A percentile compares a stretch with the other conserved stretches of the same genome.
Evolutionary conservation across 2,329 filamentous ascomycete species (phyloP).

Genomic region (Alternaria conjuncta): DNA sequence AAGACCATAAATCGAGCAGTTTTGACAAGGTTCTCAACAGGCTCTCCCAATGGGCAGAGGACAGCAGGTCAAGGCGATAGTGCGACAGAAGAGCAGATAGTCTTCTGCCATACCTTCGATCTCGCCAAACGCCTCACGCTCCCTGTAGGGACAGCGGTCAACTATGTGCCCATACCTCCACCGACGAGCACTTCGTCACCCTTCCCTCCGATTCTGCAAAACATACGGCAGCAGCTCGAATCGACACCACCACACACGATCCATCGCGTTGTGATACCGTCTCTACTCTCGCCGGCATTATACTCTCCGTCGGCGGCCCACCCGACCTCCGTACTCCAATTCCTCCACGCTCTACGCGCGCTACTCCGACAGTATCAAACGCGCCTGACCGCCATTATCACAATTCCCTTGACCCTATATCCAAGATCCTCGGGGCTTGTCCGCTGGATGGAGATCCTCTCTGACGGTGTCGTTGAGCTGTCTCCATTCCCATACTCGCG

Average conservation of each 20-base stretch:
- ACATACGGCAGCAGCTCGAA: slow-evolving; percentile 62
- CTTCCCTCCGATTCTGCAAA: slow-evolving; percentile 71
- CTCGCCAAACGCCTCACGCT: slow-evolving; percentile 58
- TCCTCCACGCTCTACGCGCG: slow-evolving; percentile 78
- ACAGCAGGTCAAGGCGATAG: slow-evolving; percentile 35
- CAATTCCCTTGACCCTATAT: slow-evolving; percentile 80
- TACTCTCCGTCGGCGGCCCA: slow-evolving; percentile 73
- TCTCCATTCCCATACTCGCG: slow-evolving; percentile 71
- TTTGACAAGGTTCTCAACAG: slow-evolving; percentile 29
- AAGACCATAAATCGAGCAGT: slow-evolving; percentile 1
- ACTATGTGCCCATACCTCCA: slow-evolving; percentile 59
- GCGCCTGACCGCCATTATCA: slow-evolving; percentile 74
- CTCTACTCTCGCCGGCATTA: slow-evolving; percentile 81
- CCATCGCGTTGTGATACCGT: slow-evolving; percentile 85
- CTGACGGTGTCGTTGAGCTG: slow-evolving; percentile 86
- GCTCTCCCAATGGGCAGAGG: slow-evolving; percentile 27
- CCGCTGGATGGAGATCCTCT: slow-evolving; percentile 84
- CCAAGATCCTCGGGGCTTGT: slow-evolving; percentile 77
- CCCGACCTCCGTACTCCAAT: slow-evolving; percentile 78
- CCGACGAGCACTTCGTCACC: slow-evolving; percentile 65
- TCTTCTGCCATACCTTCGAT: slow-evolving; percentile 61
- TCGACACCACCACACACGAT: slow-evolving; percentile 62
- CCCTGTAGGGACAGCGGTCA: slow-evolving; percentile 50
- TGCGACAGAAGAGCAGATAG: slow-evolving; percentile 57
- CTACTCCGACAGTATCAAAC: slow-evolving; percentile 72